Evolutionary conservation across 2,329 filamentous ascomycete genomes (phyloP), one percentile per base, ranked within the genome.

Genomic region (Xylariaceae sp.): DNA sequence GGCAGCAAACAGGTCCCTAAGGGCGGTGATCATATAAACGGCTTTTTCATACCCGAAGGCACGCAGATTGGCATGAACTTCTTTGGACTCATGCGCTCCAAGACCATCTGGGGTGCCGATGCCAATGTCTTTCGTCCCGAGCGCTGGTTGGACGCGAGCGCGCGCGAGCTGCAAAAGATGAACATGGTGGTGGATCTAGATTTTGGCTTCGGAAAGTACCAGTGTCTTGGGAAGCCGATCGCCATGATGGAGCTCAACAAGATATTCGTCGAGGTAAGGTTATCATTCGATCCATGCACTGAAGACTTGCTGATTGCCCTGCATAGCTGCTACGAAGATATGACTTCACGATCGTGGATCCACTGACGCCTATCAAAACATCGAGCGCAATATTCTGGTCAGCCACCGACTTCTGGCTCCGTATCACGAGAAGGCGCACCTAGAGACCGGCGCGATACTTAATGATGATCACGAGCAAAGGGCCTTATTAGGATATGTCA

Each of bases 211-310:
- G 67, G 68, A 3, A 59, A 57, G 29, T 65, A 60, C 39, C 51
- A 58, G 39, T 71, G 69, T 42, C 50, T 72, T 9, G 69, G 69
- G 1, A 66, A 64, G 50, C 55, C 62, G n/a, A 66, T 72, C 34
- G 67, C 67, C 6, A 54, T 64, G 48, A 65, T 71, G 55, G 67
- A 71, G 50, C 44, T 71, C 19, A 64, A 67, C 46, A 72, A 72
- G 52, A 52, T 64, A 3, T 56, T 69, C 37, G 62, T 68, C 37
- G 64, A 69, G 61, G 66, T 68, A 53, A 46, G 59, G 9, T 7
- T 12, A 12, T 4, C 33, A 8, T 17, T 18, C 17, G 12, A 7
- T 13, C 16, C n/a, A 15, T 19, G 29, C 22, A 6, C 22, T 26
- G 12, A 47, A 13, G 3, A 28, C 18, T 9, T 8, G 4, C 33